These are phyloP conservation scores for Luffa aegyptiaca DNA, from an alignment of 306 rosid species.

Conservation along the genomic window DNA sequence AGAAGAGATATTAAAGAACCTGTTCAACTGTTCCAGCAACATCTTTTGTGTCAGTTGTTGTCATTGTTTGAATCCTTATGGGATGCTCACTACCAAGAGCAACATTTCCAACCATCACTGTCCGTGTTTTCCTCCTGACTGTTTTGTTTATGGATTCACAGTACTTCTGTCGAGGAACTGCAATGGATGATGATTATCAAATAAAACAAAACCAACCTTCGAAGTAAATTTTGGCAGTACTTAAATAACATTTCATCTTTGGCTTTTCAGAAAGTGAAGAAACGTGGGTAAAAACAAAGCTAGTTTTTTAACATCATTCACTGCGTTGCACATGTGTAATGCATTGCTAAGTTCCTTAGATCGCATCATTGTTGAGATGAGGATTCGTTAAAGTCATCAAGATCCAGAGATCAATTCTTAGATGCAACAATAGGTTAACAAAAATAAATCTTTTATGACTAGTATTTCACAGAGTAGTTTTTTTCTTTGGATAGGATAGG, in stretches of 20 bases:
- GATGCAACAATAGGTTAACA: not conserved
- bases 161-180: slow-evolving; percentile 92
- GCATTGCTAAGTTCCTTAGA: not conserved
- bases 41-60: slow-evolving; percentile 92
- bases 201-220: not conserved
- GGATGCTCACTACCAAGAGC: slow-evolving; percentile 91
- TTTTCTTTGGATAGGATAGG: not conserved
- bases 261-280: not conserved
- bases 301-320: not conserved
- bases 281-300: not conserved
- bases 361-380: not conserved
- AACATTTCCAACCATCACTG: slow-evolving; percentile 92
- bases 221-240: not conserved
- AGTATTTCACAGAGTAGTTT: not conserved
- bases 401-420: not conserved
- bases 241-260: not conserved
- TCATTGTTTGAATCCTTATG: slow-evolving; percentile 97
- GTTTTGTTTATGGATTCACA: slow-evolving; percentile 76
- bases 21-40: slow-evolving; percentile 87
- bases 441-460: not conserved
- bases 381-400: not conserved
- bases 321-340: not conserved
- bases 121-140: slow-evolving; percentile 81
- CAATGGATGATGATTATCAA: slow-evolving; percentile 20
- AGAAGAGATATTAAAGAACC: slow-evolving; percentile 33